Evolutionary conservation across 176 grass and related monocot species (phyloP).

Genomic region (Eragrostis curvula): DNA sequence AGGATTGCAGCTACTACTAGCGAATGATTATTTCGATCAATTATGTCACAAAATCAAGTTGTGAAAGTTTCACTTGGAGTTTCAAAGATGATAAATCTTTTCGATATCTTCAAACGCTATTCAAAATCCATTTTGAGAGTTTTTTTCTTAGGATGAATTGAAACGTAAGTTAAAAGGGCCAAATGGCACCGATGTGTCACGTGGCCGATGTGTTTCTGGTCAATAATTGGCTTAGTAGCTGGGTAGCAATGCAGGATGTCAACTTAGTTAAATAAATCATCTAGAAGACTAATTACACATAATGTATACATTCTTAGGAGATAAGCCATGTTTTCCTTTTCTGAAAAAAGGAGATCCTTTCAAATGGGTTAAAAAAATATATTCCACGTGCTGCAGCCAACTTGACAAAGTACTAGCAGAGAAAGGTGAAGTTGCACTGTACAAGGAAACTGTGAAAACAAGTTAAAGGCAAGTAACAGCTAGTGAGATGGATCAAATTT

Average conservation of each 20-base stretch:
- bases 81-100: neutral
- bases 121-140: conserved; percentile 4
- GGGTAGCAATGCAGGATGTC: neutral
- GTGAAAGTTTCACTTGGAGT: neutral
- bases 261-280: conserved; percentile 21
- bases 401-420: neutral
- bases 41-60: conserved; percentile 23
- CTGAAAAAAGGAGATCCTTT: conserved; percentile 27
- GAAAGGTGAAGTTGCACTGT: neutral
- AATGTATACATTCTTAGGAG: neutral
- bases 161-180: conserved; percentile 7
- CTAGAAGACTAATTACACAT: conserved; percentile 17
- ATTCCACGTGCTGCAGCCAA: neutral
- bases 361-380: neutral
- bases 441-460: neutral
- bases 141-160: neutral
- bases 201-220: neutral
- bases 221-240: neutral
- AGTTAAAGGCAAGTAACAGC: conserved; percentile 3
- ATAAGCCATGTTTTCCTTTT: conserved; percentile 13
- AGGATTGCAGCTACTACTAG: conserved; percentile 7
- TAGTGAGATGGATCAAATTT: neutral
- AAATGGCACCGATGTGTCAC: neutral
- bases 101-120: neutral
- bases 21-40: neutral